Base-by-base conservation (phyloP, 345 rosid species). In the Lepidium sativum region DNA sequence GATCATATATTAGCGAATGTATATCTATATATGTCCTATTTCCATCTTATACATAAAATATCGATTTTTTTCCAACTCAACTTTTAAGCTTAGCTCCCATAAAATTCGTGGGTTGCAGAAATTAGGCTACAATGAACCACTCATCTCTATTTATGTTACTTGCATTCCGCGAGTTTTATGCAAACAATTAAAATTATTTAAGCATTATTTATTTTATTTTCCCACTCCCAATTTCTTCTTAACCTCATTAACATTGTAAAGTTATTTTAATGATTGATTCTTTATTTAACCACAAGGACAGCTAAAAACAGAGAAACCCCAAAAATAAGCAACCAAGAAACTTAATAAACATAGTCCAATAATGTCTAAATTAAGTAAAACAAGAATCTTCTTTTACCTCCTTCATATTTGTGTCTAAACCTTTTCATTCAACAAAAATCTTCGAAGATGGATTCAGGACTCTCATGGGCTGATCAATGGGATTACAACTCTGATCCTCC, bases 401-500 rank as follows among this genome's bases (percentile, higher is more conserved):
- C 63, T 56, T 29, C 63, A 44, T 60, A 45, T 23, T 69, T 34
- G 47, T 34, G 2, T 52, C 33, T 43, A 60, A 60, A 35, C 16
- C 43, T 49, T 43, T 17, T 23, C 60, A 42, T 69, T 69, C 39
- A 33, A 41, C 18, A 50, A n/a, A 5, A 69, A 51, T 11, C 47
- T 33, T 14, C 8, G 9, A 17, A 51, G 33, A 70, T 70, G 74
- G 74, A 70, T 34, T 43, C 68, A 0, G 74, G 74, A 61, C 68
- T 70, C 25, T 61, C 74, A 8, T 70, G 74, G 74, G 74, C 74
- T 53, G 74, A 60, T 69, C 68, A 69, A 69, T 52, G 74, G 74
- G 68, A 69, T 16, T 69, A 69, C 54, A 69, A 69, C 68, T 60
- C 74, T 34, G 74, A 70, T 1, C 74, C 63, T 43, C 74, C 74